Percentiles rank a stretch among this genome's conserved stretches.
Evolutionary conservation across 345 rosid genomes (phyloP).

Genomic region (Salix udensis): DNA sequence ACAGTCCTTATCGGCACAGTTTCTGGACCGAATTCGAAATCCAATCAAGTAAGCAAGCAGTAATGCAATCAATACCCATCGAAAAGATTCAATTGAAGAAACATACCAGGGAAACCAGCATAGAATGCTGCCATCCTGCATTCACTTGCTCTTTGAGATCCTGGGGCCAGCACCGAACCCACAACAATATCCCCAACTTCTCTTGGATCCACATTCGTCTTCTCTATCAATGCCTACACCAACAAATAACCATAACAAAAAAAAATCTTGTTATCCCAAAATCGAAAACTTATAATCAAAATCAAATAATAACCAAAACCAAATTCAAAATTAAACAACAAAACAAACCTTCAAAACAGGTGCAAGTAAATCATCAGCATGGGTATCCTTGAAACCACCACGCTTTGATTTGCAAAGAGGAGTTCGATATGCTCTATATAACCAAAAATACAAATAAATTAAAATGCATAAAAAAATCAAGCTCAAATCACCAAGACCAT

Average conservation of each 20-base stretch:
- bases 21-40: constrained; percentile 37
- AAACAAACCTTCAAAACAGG: constrained; percentile 60
- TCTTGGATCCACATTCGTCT: constrained; percentile 69
- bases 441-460: not conserved
- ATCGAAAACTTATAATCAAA: not conserved
- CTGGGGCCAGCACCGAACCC: constrained; percentile 86
- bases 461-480: not conserved
- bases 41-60: not conserved
- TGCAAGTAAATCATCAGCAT: constrained; percentile 82
- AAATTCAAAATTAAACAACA: not conserved
- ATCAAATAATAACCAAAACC: not conserved
- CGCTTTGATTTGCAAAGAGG: constrained; percentile 78
- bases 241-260: not conserved
- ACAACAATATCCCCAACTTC: constrained; percentile 98
- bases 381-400: constrained; percentile 89
- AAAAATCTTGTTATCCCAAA: not conserved
- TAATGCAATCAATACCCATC: not conserved
- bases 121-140: constrained; percentile 98
- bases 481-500: not conserved
- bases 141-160: constrained; percentile 86
- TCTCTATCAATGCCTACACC: constrained; percentile 76
- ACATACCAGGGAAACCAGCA: constrained; percentile 88
- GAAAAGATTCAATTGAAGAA: not conserved
- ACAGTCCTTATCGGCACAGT: constrained; percentile 87
- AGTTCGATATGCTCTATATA: constrained; percentile 70